Base-by-base conservation (phyloP, 129 eudicot genomes). In the Erigeron canadensis region DNA sequence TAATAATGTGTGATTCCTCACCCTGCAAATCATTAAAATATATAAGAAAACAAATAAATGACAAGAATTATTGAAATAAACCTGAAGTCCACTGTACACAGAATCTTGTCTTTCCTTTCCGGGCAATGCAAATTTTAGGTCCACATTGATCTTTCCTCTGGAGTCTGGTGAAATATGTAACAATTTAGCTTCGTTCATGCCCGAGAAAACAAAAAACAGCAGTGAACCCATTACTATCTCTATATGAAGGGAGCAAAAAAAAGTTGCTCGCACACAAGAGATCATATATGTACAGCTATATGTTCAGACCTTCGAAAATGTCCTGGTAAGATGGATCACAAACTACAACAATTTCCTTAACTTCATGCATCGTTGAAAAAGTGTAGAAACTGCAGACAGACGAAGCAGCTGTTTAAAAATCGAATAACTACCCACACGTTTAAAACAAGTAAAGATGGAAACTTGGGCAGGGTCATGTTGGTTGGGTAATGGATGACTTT, bases 81-180 rank as follows among this genome's bases (percentile, higher is more conserved):
- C 99, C 99, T 95, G 94, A 40, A 90, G 85, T 83, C 99, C 99
- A 81, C 85, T 95, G 78, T 82, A 95, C 44, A 95, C 99, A 46
- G 97, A 95, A 85, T 95, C 96, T 83, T 95, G 99, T 84, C 99
- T 86, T 79, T 95, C 99, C 81, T 95, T 90, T 65, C 99, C 99
- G 43, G 99, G 99, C 79, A 77, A 82, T 12, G 99, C 91, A 88
- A 88, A 95, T 79, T 88, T 95, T 39, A 95, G 77, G 81, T 81
- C 91, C 76, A 90, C 90, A 0, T 59, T 76, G 67, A 88, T 80
- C 75, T 80, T 77, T 56, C 75, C 87, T 82, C 48, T 74, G 69
- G 97, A 81, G 23, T 84, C 99, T 95, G 80, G 46, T 58, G 75
- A 60, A 53, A 57, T 0, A 28, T 28, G 61, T 37, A 75, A 61